Conservation (phyloP, 2,329 filamentous ascomycete genomes). For the Venturia aucupariae region DNA sequence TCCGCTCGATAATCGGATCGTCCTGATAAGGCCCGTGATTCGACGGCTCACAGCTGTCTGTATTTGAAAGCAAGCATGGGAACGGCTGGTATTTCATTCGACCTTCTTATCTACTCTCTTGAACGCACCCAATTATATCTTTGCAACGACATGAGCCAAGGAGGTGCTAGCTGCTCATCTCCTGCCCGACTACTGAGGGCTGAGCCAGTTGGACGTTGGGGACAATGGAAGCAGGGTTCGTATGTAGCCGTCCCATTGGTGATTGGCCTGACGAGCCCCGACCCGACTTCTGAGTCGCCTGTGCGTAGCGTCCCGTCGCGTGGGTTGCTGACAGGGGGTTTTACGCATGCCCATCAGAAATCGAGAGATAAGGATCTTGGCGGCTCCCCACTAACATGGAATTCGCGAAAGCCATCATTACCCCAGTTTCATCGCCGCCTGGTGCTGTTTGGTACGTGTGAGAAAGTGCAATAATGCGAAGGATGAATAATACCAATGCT, state of each 20-base stretch:
- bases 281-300: not conserved
- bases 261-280: not conserved
- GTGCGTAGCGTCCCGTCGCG: not conserved
- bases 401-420: slow-evolving; percentile 3
- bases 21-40: not conserved
- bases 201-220: no score
- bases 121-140: not conserved
- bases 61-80: not conserved
- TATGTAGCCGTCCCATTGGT: not conserved
- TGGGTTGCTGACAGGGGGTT: not conserved
- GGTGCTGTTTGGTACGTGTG: no score
- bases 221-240: not conserved
- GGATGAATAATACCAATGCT: not conserved
- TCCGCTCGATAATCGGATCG: not conserved
- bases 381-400: not conserved
- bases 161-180: not conserved
- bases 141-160: not conserved
- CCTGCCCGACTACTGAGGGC: not conserved
- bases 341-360: slow-evolving; percentile 5
- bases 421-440: not conserved
- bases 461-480: no score
- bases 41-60: not conserved
- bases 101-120: slow-evolving; percentile 3
- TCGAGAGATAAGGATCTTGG: slow-evolving; percentile 8
- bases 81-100: not conserved